A percentile compares a stretch with the other conserved stretches of the same genome.
Conservation (phyloP, 805 yeast species). For the Cyberlindnera misumaiensis region DNA sequence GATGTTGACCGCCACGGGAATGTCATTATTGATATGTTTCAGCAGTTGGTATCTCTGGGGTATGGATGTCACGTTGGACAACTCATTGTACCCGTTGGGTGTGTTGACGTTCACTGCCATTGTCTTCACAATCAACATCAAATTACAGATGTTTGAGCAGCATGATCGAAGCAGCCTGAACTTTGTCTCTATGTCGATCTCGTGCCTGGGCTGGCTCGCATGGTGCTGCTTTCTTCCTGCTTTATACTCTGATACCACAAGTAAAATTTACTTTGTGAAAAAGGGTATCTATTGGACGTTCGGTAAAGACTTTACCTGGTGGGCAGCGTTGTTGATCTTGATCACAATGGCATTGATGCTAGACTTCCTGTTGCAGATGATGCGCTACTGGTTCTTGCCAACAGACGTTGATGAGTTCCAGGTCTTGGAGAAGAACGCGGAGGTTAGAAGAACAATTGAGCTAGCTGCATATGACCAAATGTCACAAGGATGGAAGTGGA, state of each 20-base stretch:
- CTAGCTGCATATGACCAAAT: slow-evolving; percentile 64
- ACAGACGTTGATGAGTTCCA: slow-evolving; percentile 78
- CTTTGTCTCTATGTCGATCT: slow-evolving; percentile 55
- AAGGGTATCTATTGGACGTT: slow-evolving; percentile 63
- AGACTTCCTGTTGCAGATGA: slow-evolving; percentile 57
- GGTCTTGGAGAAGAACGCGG: slow-evolving; percentile 62
- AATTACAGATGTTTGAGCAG: slow-evolving; percentile 78
- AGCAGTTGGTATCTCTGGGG: slow-evolving; percentile 68
- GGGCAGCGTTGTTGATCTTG: slow-evolving; percentile 67
- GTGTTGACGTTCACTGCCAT: slow-evolving; percentile 67
- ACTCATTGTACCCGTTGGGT: slow-evolving; percentile 78
- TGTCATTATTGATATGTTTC: slow-evolving; percentile 67
- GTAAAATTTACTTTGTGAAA: slow-evolving; percentile 62
- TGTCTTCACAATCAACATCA: slow-evolving; percentile 66
- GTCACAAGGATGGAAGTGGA: slow-evolving; percentile 73
- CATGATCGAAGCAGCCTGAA: slow-evolving; percentile 65
- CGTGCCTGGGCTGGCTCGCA: slow-evolving; percentile 76
- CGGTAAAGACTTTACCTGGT: slow-evolving; percentile 79
- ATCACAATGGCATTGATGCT: slow-evolving; percentile 52
- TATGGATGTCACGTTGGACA: slow-evolving; percentile 55
- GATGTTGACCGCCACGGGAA: slow-evolving; percentile 70
- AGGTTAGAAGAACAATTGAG: slow-evolving; percentile 65
- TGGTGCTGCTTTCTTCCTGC: slow-evolving; percentile 79
- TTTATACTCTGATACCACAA: slow-evolving; percentile 46
- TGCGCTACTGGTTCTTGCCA: slow-evolving; percentile 51